Base-by-base conservation (phyloP, 495 filamentous ascomycete species). In the Monascus purpureus region DNA sequence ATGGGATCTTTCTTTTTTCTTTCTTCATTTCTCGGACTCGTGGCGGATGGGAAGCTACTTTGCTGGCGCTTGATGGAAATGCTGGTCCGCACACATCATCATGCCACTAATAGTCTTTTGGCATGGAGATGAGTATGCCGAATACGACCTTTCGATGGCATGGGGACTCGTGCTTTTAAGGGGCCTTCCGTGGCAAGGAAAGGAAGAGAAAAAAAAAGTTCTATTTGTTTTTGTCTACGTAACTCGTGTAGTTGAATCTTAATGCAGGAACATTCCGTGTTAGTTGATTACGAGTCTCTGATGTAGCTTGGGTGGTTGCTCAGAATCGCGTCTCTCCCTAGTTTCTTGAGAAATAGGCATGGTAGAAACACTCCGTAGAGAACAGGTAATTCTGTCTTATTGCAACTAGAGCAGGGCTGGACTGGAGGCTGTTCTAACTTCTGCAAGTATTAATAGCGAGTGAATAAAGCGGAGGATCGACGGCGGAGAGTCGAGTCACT, bases 21-120 rank as follows among this genome's bases (percentile, higher is more conserved):
- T 50, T 52, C 37, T 50, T 42, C 38, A 33, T 36, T 29, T 50
- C 47, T 56, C 48, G 57, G 57, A 57, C 53, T 62, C 48, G 44
- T 41, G 49, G 55, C 52, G 57, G 51, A 52, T 55, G 37, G 42
- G 41, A 52, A 35, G 53, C 53, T 55, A 50, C 40, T 46, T 37
- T 47, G 36, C 46, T 33, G 38, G 38, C 31, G 17, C 13, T 22
- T 3, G 23, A 13, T 33, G 12, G 4, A n/a, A 24, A 9, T 13
- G 15, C 8, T 19, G 36, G 32, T 16, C 20, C 16, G 17, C 32
- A 36, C 6, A 37, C 35, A 36, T 49, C 28, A 42, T 46, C 25
- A 44, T 43, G 39, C 48, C 45, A 43, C 33, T 44, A 46, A 42
- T 42, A 40, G 33, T 40, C n/a, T 37, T 28, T 39, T 32, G 36